Percentiles rank a stretch among this genome's conserved stretches.
phyloP scores from a whole-genome alignment of 257 asterid genomes.

The Plantago major region DNA sequence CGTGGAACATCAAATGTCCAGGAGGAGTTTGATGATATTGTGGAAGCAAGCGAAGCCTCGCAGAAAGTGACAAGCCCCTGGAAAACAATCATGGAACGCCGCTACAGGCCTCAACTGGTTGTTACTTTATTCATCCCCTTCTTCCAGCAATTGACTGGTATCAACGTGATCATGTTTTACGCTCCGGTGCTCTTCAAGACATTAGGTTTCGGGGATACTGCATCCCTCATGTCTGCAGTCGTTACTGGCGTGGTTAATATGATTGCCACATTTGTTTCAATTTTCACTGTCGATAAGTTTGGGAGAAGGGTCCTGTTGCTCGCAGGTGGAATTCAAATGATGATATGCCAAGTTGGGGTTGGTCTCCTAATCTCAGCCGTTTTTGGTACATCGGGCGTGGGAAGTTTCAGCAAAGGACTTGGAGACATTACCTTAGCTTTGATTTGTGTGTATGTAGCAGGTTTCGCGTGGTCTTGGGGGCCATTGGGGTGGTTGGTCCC shows the following conservation, averaged over 20 bases:
- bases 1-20: conserved; percentile 37
- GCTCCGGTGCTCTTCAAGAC: conserved; percentile 66
- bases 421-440: conserved; percentile 37
- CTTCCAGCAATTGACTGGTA: conserved; percentile 54
- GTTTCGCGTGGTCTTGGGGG: conserved; percentile 69
- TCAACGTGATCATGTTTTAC: conserved; percentile 57
- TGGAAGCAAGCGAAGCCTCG: conserved; percentile 49
- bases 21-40: conserved; percentile 35
- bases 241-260: conserved; percentile 42
- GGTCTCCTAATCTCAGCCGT: conserved; percentile 26
- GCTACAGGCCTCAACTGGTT: conserved; percentile 43
- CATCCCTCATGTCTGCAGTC: conserved; percentile 47
- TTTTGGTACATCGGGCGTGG: conserved; percentile 32
- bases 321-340: conserved; percentile 47
- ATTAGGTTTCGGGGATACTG: conserved; percentile 45
- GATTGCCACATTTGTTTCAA: conserved; percentile 35
- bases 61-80: conserved; percentile 23
- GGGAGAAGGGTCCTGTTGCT: conserved; percentile 38
- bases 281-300: conserved; percentile 34
- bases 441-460: conserved; percentile 52
- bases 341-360: conserved; percentile 29
- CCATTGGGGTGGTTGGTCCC: conserved; percentile 71
- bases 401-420: conserved; percentile 24
- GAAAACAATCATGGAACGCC: conserved; percentile 19
- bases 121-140: conserved; percentile 43